Conservation (phyloP, 139 green algal genomes). For the Coccomyxa sp. region DNA sequence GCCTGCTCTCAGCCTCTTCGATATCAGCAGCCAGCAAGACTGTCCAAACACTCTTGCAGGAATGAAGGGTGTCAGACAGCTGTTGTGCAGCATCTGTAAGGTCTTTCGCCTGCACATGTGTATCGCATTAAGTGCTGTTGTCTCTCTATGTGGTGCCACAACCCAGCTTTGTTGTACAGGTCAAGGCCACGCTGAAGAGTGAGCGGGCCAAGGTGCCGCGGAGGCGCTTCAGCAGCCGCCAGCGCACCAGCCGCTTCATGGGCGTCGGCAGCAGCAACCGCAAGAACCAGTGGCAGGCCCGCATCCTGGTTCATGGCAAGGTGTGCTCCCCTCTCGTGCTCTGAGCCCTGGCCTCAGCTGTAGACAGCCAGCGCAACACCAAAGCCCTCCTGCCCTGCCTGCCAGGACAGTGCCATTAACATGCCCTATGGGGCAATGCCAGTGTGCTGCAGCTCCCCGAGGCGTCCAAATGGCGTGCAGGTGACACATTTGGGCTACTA, state of each 20-base stretch:
- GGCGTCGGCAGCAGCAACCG: constrained; percentile 68
- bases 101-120: no score
- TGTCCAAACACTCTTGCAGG: neutral
- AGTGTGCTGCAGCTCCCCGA: no score
- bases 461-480: neutral
- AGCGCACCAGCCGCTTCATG: constrained; percentile 62
- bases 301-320: constrained; percentile 75
- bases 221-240: constrained; percentile 43
- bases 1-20: neutral
- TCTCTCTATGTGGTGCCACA: no score
- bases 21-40: neutral
- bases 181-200: constrained; percentile 68
- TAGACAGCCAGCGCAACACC: neutral
- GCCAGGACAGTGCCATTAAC: no score
- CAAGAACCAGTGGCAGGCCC: constrained; percentile 76
- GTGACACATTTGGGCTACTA: constrained; percentile 72
- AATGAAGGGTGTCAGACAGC: neutral
- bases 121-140: no score
- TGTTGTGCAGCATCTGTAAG: no score
- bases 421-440: no score
- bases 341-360: no score
- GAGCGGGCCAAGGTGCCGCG: constrained; percentile 64
- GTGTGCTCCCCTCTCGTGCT: constrained; percentile 6
- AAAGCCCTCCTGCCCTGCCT: neutral
- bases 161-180: neutral